These are phyloP conservation scores for Trypanosoma theileri DNA, from an alignment of 208 protist genomes.

Conservation along the genomic window DNA sequence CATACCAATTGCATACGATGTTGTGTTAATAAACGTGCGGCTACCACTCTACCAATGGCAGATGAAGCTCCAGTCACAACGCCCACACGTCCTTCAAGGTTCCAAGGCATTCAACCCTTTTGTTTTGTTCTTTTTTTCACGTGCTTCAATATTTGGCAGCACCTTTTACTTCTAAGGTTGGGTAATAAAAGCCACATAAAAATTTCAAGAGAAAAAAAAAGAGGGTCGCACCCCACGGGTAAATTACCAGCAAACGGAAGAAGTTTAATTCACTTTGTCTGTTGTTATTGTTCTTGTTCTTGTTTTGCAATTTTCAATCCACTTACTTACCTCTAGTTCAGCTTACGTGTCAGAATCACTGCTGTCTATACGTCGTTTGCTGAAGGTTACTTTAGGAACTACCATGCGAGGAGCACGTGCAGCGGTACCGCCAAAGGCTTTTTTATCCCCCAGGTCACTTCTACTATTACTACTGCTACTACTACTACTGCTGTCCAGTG, in stretches of 20 bases:
- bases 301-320: neutral
- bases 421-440: neutral
- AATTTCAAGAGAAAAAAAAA: constrained; percentile 1
- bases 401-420: constrained; percentile 13
- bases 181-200: neutral
- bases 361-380: constrained; percentile 18
- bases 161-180: no score
- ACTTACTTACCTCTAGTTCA: neutral
- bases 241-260: no score
- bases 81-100: constrained; percentile 55
- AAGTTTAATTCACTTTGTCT: neutral
- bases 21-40: constrained; percentile 37
- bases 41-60: constrained; percentile 58
- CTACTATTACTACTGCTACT: constrained; percentile 13
- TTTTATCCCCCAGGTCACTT: no score
- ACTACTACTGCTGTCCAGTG: constrained; percentile 11
- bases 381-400: constrained; percentile 9
- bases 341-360: constrained; percentile 26
- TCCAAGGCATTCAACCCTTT: constrained; percentile 52
- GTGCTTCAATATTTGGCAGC: neutral
- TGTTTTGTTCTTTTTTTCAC: neutral
- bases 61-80: constrained; percentile 76
- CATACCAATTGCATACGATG: constrained; percentile 64
- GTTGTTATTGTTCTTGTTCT: neutral
- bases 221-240: neutral